phyloP scores from a whole-genome alignment of 768 basidiomycete genomes.

The Rhizopogon rudus region DNA sequence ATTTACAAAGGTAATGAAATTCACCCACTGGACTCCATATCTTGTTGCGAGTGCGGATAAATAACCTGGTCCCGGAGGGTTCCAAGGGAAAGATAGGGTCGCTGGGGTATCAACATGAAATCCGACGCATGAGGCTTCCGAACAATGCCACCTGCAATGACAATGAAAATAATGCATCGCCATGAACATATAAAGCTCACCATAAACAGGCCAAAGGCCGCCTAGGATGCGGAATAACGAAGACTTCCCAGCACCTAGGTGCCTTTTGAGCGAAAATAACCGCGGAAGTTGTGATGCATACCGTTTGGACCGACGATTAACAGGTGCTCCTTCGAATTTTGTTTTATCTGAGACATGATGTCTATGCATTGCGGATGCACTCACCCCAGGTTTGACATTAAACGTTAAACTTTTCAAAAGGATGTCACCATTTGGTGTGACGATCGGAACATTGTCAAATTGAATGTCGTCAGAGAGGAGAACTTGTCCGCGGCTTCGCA shows the following conservation, averaged over 20 bases:
- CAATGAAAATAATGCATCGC: neutral
- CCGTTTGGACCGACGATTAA: slow-evolving; percentile 96
- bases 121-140: slow-evolving; percentile 84
- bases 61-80: slow-evolving; percentile 95
- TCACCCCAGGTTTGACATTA: slow-evolving; percentile 81
- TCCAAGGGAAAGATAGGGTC: slow-evolving; percentile 91
- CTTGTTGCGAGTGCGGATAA: slow-evolving; percentile 80
- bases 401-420: slow-evolving; percentile 83
- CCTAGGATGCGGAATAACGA: slow-evolving; percentile 95
- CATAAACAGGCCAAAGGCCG: slow-evolving; percentile 88
- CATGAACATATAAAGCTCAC: slow-evolving; percentile 6
- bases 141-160: slow-evolving; percentile 58
- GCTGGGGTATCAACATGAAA: slow-evolving; percentile 93
- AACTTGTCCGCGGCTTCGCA: slow-evolving; percentile 73
- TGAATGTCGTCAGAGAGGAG: slow-evolving; percentile 85
- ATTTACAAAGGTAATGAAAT: neutral
- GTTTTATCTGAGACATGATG: neutral
- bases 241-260: slow-evolving; percentile 77
- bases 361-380: neutral
- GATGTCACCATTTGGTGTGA: slow-evolving; percentile 94
- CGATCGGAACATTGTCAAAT: slow-evolving; percentile 91
- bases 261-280: neutral
- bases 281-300: slow-evolving; percentile 16
- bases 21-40: slow-evolving; percentile 73
- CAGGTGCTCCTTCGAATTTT: slow-evolving; percentile 64